Base-by-base conservation (phyloP, 352 stramenopile species). In the Pythium monospermum region DNA sequence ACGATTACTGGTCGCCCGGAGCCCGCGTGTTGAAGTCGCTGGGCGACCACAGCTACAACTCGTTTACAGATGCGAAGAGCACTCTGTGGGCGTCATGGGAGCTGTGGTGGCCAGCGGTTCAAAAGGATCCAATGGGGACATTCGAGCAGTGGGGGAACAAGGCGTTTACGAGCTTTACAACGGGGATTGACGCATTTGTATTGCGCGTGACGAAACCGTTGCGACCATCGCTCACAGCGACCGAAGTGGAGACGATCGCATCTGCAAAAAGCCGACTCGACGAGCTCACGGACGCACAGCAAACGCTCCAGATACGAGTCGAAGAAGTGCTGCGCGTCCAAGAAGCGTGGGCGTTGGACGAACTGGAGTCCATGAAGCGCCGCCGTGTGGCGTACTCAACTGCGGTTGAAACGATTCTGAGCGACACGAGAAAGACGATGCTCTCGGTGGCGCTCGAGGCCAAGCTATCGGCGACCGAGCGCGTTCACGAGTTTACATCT, bases 361-460 rank as follows among this genome's bases (percentile, higher is more conserved):
- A 85, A 33, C 58, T 85, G 4, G 59, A 82, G 27, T 65, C 63
- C 3, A 74, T 83, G 47, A 74, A 83, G 41, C 50, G 62, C 27
- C 68, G 64, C 41, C 72, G 78, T 2, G 58, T 59, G 6, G 53
- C 59, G 13, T 69, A 78, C 25, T 41, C 59, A 26, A 53, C 50
- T 15, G 46, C 55, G 2, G 71, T 58, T 0, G 57, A 83, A 19
- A 66, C 65, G 22, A 67, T 85, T 32, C 45, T 89, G 27, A 51
- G 55, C 0, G 66, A 84, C 16, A 83, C 71, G 6, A 66, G 55
- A 15, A 18, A 42, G 23, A 44, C 64, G 38, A 67, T 76, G 49
- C 46, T 80, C 16, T 47, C 76, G 44, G 66, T 61, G 7, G 40
- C 85, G 4, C 33, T 56, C 4, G 62, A 71, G 36, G 60, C 69